Base-by-base conservation (phyloP, 257 asterid species). In the Linderniella brevidens region DNA sequence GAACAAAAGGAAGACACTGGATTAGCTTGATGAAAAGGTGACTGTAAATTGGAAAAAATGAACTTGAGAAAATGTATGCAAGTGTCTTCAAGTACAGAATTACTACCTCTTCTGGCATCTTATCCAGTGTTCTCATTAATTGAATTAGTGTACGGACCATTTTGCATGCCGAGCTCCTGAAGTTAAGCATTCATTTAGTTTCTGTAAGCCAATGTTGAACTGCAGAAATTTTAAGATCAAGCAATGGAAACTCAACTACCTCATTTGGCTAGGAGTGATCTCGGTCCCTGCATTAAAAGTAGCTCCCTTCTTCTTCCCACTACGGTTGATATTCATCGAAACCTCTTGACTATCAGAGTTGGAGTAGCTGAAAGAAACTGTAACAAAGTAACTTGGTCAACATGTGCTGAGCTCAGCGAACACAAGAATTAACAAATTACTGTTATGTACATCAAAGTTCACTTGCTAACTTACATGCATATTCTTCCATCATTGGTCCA, bases 401-500 rank as follows among this genome's bases (percentile, higher is more conserved):
- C 15, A 10, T 10, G 15, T 25, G 32, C 6, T 25, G 4, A 25
- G 32, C 15, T 15, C 13, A 46, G 25, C 49, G 13, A 44, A n/a
- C 49, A 44, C 19, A 13, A 44, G 17, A 9, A 44, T 10, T 17
- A 6, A 29, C 49, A 45, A 4, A 45, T 7, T 8, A 46, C 9
- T 8, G 19, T 46, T 18, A 43, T 3, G 43, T 10, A 39, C 15
- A 39, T 39, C 43, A n/a, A n/a, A 37, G 40, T 13, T 39, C 4
- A 13, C 19, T 13, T 15, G 13, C 13, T 13, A 11, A 13, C 48
- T 44, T 46, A 46, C 97, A 88, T 45, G 93, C 43, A 64, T 84
- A 84, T 61, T 88, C 97, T 75, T 88, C 95, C 47, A 88, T 76
- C 78, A 78, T 84, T 19, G 92, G 80, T 58, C 95, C 97, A 50